These are phyloP conservation scores for Malus asiatica DNA, from an alignment of 306 rosid genomes.

Conservation along the genomic window DNA sequence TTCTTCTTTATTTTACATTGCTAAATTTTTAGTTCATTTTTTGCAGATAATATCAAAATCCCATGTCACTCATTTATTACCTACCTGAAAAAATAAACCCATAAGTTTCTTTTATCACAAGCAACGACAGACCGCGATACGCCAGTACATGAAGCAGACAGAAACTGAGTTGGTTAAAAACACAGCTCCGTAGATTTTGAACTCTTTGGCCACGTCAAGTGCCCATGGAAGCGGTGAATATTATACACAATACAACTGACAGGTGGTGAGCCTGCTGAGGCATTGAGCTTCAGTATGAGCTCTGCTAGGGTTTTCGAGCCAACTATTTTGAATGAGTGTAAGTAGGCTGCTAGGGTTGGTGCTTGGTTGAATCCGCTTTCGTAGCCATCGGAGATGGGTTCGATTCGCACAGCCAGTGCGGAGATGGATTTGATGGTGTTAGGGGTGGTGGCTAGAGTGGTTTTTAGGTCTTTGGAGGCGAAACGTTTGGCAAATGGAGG, in stretches of 20 bases:
- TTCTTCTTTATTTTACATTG: neutral
- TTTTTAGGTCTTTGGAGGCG: slow-evolving; percentile 26
- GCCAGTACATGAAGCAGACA: slow-evolving; percentile 28
- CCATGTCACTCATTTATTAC: neutral
- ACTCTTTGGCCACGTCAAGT: slow-evolving; percentile 26
- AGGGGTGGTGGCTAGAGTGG: slow-evolving; percentile 29
- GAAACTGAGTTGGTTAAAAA: slow-evolving; percentile 36
- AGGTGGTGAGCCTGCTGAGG: slow-evolving; percentile 15
- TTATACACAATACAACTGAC: slow-evolving; percentile 34
- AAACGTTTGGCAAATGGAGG: slow-evolving; percentile 40
- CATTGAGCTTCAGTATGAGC: slow-evolving; percentile 15
- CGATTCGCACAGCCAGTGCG: slow-evolving; percentile 5
- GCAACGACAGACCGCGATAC: slow-evolving; percentile 8
- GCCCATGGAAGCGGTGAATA: slow-evolving; percentile 38
- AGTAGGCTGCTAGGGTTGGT: slow-evolving; percentile 20
- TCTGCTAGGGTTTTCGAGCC: slow-evolving; percentile 27
- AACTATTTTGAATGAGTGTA: slow-evolving; percentile 21
- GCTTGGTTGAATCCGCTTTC: slow-evolving; percentile 29
- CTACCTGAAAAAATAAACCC: neutral
- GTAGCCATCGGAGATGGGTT: slow-evolving; percentile 36
- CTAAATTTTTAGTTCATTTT: neutral
- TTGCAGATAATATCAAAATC: neutral
- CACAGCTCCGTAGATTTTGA: slow-evolving; percentile 17
- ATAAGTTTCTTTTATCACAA: slow-evolving; percentile 3
- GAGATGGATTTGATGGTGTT: slow-evolving; percentile 27